Percentiles rank a stretch among this genome's conserved stretches.
These are phyloP conservation scores for Scleromitrula shiraiana DNA, from an alignment of 2,329 filamentous ascomycete species.

Conservation along the genomic window DNA sequence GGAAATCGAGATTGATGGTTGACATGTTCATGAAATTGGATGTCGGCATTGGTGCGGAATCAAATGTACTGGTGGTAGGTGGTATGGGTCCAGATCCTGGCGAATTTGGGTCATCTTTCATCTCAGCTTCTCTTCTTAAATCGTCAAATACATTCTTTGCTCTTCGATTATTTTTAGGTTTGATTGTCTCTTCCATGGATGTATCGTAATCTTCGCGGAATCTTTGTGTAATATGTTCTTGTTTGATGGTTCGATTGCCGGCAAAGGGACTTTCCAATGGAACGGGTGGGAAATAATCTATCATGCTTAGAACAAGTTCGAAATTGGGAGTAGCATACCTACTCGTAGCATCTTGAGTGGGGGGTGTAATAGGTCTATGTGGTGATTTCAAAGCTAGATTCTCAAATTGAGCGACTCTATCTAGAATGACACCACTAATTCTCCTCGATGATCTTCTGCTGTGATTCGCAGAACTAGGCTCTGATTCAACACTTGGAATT, in stretches of 20 bases:
- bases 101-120: constrained; percentile 45
- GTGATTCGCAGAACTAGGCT: constrained; percentile 17
- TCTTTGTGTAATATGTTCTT: constrained; percentile 34
- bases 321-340: constrained; percentile 29
- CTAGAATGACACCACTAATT: constrained; percentile 54
- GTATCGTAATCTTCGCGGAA: constrained; percentile 56
- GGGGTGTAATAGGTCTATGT: constrained; percentile 52
- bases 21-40: constrained; percentile 48
- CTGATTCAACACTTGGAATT: constrained; percentile 12
- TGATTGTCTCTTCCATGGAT: constrained; percentile 59
- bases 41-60: constrained; percentile 47
- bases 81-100: constrained; percentile 44
- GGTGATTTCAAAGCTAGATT: constrained; percentile 38
- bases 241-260: constrained; percentile 32
- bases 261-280: constrained; percentile 59
- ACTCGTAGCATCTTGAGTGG: constrained; percentile 52
- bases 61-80: constrained; percentile 37
- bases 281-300: constrained; percentile 59
- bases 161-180: constrained; percentile 42
- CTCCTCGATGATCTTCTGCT: constrained; percentile 34
- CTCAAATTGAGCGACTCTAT: constrained; percentile 53
- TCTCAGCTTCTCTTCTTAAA: constrained; percentile 49
- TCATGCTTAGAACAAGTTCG: constrained; percentile 21
- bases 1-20: constrained; percentile 39
- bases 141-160: constrained; percentile 49